Percentiles rank a stretch among this genome's conserved stretches.
phyloP scores from a whole-genome alignment of 352 stramenopile species.

The Phytophthora citricola region DNA sequence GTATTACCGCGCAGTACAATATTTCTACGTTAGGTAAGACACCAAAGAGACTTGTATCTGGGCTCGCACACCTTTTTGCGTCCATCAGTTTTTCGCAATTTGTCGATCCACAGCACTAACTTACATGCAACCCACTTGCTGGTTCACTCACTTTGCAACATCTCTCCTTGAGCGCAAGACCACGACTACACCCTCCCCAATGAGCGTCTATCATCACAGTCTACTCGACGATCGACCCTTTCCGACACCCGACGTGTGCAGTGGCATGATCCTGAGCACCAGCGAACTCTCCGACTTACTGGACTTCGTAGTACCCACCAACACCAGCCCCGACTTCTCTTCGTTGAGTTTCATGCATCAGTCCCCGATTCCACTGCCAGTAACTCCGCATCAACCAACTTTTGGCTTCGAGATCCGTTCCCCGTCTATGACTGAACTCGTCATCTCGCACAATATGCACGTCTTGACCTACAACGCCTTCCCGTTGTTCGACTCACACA shows the following conservation, averaged over 20 bases:
- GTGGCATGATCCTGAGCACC: conserved; percentile 2
- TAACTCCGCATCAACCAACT: background rate
- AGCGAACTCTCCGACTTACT: conserved; percentile 27
- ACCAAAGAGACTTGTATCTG: conserved; percentile 5
- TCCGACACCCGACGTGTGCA: background rate
- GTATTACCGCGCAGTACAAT: no score
- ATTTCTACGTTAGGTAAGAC: no score
- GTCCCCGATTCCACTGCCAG: conserved; percentile 6
- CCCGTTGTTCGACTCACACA: conserved; percentile 2
- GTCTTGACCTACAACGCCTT: background rate
- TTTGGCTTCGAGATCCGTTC: background rate
- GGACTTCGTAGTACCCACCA: conserved; percentile 34
- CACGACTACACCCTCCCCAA: conserved; percentile 11
- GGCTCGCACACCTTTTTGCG: conserved; percentile 13
- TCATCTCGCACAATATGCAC: conserved; percentile 9
- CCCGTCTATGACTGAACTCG: conserved; percentile 1
- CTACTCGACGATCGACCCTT: background rate
- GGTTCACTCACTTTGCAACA: conserved; percentile 35
- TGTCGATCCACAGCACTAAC: conserved; percentile 15
- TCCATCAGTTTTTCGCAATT: conserved; percentile 24
- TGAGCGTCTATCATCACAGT: conserved; percentile 25
- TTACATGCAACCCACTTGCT: no score
- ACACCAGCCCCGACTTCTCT: background rate
- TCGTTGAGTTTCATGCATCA: background rate
- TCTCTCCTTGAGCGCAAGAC: conserved; percentile 23